A percentile compares a stretch with the other conserved stretches of the same genome.
These are phyloP conservation scores for Pleoardoris graminearum DNA, from an alignment of 2,329 filamentous ascomycete species.

Conservation along the genomic window DNA sequence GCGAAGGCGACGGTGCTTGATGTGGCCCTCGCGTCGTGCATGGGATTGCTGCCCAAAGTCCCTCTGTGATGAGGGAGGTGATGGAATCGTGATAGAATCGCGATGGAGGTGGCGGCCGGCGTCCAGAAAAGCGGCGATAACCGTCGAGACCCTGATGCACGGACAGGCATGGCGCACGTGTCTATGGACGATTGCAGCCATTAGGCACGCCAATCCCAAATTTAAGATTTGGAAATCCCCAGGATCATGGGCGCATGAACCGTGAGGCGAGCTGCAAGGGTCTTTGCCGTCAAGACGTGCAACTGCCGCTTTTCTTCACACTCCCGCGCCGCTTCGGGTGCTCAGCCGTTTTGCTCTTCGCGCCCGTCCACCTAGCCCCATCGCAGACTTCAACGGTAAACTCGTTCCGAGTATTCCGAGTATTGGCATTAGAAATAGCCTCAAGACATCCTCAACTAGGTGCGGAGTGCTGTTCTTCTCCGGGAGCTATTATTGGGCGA, in stretches of 20 bases:
- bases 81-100: neutral
- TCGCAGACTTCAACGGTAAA: too few relatives aligned
- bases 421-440: too few relatives aligned
- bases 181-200: neutral
- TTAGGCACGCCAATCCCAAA: slow-evolving; percentile 6
- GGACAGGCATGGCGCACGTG: slow-evolving; percentile 1
- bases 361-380: neutral
- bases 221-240: slow-evolving; percentile 3
- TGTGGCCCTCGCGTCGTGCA: neutral
- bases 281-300: slow-evolving; percentile 1
- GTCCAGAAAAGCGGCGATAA: neutral
- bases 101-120: too few relatives aligned
- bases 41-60: neutral
- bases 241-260: slow-evolving; percentile 6
- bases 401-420: too few relatives aligned
- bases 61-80: neutral
- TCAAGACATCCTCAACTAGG: too few relatives aligned
- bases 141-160: neutral
- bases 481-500: slow-evolving; percentile 5
- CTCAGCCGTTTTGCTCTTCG: neutral
- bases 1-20: slow-evolving; percentile 3
- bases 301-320: slow-evolving; percentile 8
- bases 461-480: neutral
- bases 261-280: slow-evolving; percentile 5
- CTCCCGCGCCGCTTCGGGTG: neutral